phyloP scores from a whole-genome alignment of 345 rosid genomes.

The Rhodamnia rubescens region DNA sequence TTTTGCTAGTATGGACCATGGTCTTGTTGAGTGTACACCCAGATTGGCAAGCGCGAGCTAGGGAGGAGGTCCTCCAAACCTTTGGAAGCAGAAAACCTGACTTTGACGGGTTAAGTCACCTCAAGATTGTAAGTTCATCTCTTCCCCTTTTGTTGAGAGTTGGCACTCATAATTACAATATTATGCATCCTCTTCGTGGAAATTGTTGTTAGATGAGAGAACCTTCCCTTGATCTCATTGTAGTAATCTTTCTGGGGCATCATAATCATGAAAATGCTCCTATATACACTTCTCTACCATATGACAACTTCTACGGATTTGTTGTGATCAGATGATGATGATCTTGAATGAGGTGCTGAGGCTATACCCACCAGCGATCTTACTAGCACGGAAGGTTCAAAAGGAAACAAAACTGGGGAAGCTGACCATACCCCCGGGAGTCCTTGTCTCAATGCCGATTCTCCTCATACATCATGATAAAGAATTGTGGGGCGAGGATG shows the following conservation, averaged over 20 bases:
- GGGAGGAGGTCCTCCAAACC: constrained; percentile 47
- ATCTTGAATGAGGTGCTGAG: constrained; percentile 7
- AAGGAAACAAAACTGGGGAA: neutral
- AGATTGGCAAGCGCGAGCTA: constrained; percentile 57
- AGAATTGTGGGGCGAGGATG: constrained; percentile 3
- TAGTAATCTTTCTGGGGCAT: neutral
- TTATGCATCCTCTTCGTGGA: neutral
- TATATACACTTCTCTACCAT: neutral
- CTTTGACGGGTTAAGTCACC: constrained; percentile 28
- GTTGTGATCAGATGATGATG: constrained; percentile 1
- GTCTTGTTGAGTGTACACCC: constrained; percentile 40
- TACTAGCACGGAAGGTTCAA: neutral
- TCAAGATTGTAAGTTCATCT: constrained; percentile 18
- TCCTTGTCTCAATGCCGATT: neutral
- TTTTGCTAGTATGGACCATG: constrained; percentile 55
- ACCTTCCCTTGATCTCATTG: too few relatives aligned
- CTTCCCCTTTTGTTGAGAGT: neutral
- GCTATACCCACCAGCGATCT: neutral
- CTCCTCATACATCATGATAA: constrained; percentile 5
- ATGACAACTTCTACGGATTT: neutral
- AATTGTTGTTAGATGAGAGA: neutral
- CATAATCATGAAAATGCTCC: neutral
- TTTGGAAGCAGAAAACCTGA: constrained; percentile 26
- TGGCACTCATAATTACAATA: neutral
- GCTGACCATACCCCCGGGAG: neutral